phyloP scores from a whole-genome alignment of 345 rosid genomes.

The Alliaria petiolata region DNA sequence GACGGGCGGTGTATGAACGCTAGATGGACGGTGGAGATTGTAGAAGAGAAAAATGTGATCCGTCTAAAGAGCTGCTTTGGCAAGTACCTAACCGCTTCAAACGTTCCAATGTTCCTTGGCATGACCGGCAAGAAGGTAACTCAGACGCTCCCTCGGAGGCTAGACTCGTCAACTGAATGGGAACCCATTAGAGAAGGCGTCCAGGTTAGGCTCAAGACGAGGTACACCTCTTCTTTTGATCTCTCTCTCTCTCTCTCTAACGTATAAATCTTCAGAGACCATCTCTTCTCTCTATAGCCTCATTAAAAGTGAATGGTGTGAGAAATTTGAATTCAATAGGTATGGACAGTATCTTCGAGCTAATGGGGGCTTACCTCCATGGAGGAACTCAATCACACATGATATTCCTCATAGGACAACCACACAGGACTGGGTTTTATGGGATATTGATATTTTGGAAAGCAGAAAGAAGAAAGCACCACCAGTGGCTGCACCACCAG shows the following conservation, averaged over 20 bases:
- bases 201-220: conserved; percentile 43
- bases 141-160: conserved; percentile 47
- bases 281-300: background rate
- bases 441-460: conserved; percentile 66
- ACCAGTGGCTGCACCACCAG: conserved; percentile 2
- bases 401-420: conserved; percentile 57
- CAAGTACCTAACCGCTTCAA: conserved; percentile 75
- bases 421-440: conserved; percentile 69
- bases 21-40: conserved; percentile 63
- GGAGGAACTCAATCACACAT: conserved; percentile 78
- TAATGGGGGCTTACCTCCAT: conserved; percentile 70
- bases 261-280: background rate
- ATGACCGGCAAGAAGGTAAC: conserved; percentile 70
- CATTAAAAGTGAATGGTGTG: conserved; percentile 1
- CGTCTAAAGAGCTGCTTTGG: conserved; percentile 70
- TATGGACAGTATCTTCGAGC: conserved; percentile 66
- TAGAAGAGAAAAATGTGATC: conserved; percentile 22
- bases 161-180: conserved; percentile 66
- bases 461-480: conserved; percentile 25
- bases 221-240: conserved; percentile 14
- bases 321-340: conserved; percentile 9
- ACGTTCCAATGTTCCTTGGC: conserved; percentile 55
- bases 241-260: no score
- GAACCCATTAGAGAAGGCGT: conserved; percentile 61
- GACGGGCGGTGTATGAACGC: conserved; percentile 50